Conservation (phyloP, 495 filamentous ascomycete species). For the Aspergillus avenaceus region DNA sequence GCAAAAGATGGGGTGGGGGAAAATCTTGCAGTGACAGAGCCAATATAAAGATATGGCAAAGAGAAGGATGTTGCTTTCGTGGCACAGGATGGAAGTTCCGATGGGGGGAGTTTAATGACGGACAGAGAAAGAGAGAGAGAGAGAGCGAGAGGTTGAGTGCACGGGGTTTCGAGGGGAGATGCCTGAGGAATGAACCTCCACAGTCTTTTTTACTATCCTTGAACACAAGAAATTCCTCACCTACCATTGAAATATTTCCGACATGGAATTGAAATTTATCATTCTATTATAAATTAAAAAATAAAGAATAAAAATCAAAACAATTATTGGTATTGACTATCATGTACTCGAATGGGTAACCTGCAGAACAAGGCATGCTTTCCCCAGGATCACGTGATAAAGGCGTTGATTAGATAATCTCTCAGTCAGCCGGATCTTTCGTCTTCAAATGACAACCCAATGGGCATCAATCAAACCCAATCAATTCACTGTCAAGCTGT, state of each 20-base stretch:
- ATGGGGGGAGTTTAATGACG: constrained; percentile 22
- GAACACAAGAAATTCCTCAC: no score
- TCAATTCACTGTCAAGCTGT: no score
- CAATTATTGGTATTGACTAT: no score
- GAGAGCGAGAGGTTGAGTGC: constrained; percentile 23
- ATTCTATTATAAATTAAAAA: no score
- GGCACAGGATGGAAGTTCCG: constrained; percentile 24
- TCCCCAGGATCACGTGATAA: no score
- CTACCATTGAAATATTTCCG: no score
- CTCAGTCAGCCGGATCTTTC: neutral
- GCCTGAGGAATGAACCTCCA: constrained; percentile 18
- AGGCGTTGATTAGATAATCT: neutral
- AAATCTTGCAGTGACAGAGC: constrained; percentile 14
- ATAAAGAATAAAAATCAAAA: no score
- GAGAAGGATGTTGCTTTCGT: constrained; percentile 27
- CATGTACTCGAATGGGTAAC: no score
- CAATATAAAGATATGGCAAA: constrained; percentile 13
- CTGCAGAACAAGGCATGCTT: no score
- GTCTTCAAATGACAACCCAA: no score
- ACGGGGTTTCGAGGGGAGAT: constrained; percentile 15
- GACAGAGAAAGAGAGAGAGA: constrained; percentile 9
- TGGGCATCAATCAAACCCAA: no score
- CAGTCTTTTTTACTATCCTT: neutral
- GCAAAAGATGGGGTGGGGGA: constrained; percentile 1
- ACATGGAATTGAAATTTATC: no score